Base-by-base conservation (phyloP, 805 yeast genomes). In the Debaryomyces tyrocola region DNA sequence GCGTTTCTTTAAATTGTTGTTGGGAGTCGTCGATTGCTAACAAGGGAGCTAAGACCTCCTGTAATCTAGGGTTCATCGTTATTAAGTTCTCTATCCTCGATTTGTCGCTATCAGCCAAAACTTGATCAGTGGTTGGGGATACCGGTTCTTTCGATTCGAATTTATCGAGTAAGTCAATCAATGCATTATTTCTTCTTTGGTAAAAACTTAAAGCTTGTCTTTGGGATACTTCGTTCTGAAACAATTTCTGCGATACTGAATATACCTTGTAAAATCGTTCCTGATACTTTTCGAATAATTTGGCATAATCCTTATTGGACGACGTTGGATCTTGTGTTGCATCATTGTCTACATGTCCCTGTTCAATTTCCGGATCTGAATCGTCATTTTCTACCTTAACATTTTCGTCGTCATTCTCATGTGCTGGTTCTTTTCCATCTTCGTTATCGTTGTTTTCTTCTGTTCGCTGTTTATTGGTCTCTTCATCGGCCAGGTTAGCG, bases 121-220 rank as follows among this genome's bases (percentile, higher is more conserved):
- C 20, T 18, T 20, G 38, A 4, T 17, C 28, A 2, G 20, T 10
- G 4, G 17, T 20, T 20, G 27, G 20, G 12, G 24, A 27, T 9
- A 9, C 10, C 4, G 43, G 31, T 4, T 45, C 44, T 2, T 41
- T 43, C 4, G 46, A 55, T 5, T 55, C 65, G 8, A 51, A 41
- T 20, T 57, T 54, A 8, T 42, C 53, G 6, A 71, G 46, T 8
- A 68, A 38, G 27, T 69, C 69, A 8, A 73, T 44, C 28, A 73
- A 40, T 0, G 74, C 73, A 40, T 67, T 66, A 47, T 69, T 69
- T 35, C 75, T 58, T 40, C 77, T 50, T 41, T 68, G 60, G 45
- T 62, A 68, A 48, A 57, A 66, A 37, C 59, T 50, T 12, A 71
- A 47, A 6, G 75, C 54, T 40, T 68, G 65, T 21, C 77, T 49